Evolutionary conservation across 805 yeast genomes (phyloP).

Genomic region (Monosporozyma servazzii): DNA sequence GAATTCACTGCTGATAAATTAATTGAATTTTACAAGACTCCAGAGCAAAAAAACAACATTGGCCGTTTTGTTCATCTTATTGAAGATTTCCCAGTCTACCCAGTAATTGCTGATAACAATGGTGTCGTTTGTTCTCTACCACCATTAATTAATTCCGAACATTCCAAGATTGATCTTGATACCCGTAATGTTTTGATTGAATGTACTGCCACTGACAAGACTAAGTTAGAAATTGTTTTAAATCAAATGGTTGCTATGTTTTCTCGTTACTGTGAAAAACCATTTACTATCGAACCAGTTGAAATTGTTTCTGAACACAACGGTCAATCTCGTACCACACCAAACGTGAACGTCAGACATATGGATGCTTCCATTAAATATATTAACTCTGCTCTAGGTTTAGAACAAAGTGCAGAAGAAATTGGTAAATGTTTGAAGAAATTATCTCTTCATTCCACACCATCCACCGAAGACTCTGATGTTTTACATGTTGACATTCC

Average conservation of each 20-base stretch:
- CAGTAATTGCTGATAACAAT: constrained; percentile 74
- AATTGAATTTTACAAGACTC: constrained; percentile 66
- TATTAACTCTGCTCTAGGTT: constrained; percentile 90
- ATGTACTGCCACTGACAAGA: constrained; percentile 88
- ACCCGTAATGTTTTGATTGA: constrained; percentile 89
- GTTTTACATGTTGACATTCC: constrained; percentile 67
- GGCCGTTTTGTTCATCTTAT: constrained; percentile 85
- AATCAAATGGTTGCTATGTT: constrained; percentile 94
- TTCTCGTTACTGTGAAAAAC: constrained; percentile 71
- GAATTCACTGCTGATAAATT: constrained; percentile 66
- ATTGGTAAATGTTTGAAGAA: constrained; percentile 59
- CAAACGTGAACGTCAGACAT: constrained; percentile 57
- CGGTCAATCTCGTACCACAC: constrained; percentile 63
- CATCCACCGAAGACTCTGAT: constrained; percentile 33
- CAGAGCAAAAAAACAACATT: constrained; percentile 76
- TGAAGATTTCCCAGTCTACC: constrained; percentile 79
- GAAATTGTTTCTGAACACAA: constrained; percentile 77
- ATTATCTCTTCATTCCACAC: constrained; percentile 69
- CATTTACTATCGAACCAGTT: constrained; percentile 86
- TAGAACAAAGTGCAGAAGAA: constrained; percentile 57
- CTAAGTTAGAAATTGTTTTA: constrained; percentile 88
- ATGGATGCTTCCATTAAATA: constrained; percentile 71
- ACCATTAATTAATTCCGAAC: constrained; percentile 91
- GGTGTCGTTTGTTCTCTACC: constrained; percentile 85
- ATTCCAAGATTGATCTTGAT: constrained; percentile 74